Conservation (phyloP, 768 basidiomycete species). For the Rhizopogon sp. region DNA sequence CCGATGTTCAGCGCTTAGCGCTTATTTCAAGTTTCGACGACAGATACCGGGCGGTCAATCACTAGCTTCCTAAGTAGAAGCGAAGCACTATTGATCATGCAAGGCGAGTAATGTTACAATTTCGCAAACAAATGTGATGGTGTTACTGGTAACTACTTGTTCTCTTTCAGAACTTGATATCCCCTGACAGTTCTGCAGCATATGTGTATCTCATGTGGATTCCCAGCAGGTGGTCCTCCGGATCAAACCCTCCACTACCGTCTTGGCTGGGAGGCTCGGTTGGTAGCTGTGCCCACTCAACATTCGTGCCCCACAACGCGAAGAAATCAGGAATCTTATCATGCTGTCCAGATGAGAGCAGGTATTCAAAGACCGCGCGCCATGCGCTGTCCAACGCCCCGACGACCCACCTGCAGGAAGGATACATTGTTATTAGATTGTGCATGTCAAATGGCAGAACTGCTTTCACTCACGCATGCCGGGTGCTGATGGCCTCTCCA, state of each 20-base stretch:
- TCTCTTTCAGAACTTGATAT: background rate
- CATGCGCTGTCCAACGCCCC: conserved; percentile 35
- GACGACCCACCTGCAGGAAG: conserved; percentile 29
- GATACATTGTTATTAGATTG: background rate
- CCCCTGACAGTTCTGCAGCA: background rate
- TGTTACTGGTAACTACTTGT: background rate
- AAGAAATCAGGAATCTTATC: conserved; percentile 15
- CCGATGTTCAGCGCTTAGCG: no score
- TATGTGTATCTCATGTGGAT: background rate
- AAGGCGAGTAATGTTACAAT: background rate
- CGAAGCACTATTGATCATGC: no score
- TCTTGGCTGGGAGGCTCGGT: no score
- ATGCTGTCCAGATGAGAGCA: conserved; percentile 10
- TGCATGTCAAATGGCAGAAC: background rate
- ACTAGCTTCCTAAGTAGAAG: no score
- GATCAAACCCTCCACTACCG: background rate
- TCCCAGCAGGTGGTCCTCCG: background rate
- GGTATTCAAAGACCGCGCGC: conserved; percentile 26
- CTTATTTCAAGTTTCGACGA: no score
- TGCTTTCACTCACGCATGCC: conserved; percentile 22
- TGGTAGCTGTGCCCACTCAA: conserved; percentile 19
- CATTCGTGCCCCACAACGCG: conserved; percentile 25
- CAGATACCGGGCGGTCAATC: no score
- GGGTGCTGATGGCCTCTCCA: conserved; percentile 32
- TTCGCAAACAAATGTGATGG: background rate